These are phyloP conservation scores for Fusarium pseudoanthophilum DNA, from an alignment of 2,329 filamentous ascomycete species.

Conservation along the genomic window DNA sequence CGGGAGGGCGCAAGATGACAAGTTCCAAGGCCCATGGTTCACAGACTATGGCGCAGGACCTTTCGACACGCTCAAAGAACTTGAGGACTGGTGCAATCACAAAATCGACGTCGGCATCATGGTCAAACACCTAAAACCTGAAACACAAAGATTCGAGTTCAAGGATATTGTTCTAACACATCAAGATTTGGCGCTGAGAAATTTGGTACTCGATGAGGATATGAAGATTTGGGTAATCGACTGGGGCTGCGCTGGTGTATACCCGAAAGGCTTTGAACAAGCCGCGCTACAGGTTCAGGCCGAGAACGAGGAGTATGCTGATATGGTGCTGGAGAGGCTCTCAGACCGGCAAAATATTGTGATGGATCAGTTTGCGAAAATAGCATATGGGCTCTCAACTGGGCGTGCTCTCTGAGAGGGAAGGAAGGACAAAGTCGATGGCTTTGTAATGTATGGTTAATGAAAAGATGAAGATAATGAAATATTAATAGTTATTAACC, in stretches of 20 bases:
- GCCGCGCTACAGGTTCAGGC: background rate
- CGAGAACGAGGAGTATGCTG: fast-evolving
- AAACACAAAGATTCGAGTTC: fast-evolving
- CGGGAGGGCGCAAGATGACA: fast-evolving
- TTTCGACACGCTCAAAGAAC: fast-evolving
- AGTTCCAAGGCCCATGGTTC: background rate
- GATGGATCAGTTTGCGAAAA: fast-evolving
- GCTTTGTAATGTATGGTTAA: too few species aligned
- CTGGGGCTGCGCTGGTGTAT: background rate
- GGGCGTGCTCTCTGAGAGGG: fast-evolving
- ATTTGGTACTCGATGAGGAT: fast-evolving
- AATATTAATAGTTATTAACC: fast-evolving
- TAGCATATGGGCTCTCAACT: fast-evolving
- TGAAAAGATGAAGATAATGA: fast-evolving
- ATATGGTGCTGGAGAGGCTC: fast-evolving
- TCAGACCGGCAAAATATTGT: fast-evolving
- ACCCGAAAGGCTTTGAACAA: fast-evolving
- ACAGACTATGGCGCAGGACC: background rate
- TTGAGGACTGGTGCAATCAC: background rate
- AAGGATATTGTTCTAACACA: fast-evolving
- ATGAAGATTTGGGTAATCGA: fast-evolving
- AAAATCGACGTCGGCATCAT: fast-evolving
- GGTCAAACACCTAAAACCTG: fast-evolving
- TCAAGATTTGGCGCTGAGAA: background rate
- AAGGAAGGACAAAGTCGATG: fast-evolving